These are phyloP conservation scores for Sorghum bicolor DNA, from an alignment of 176 grass and related monocot genomes.

Conservation along the genomic window Sorghum_bicolor_NCBIv3 NC_012870.2:4205501-4206000, in stretches of 20 bases:
- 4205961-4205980: background rate
- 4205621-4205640: conserved; percentile 29
- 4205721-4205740: conserved; percentile 13
- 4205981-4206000: background rate
- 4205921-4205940: background rate
- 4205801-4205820: background rate
- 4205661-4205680: conserved; percentile 3
- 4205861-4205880: background rate
- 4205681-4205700: conserved; percentile 25
- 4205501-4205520: conserved; percentile 22
- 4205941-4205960: background rate
- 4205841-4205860: background rate
- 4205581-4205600: conserved; percentile 1
- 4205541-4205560: conserved; percentile 11
- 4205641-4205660: conserved; percentile 13
- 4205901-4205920: background rate
- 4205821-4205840: background rate
- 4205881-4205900: background rate
- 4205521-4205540: conserved; percentile 43
- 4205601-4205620: conserved; percentile 24
- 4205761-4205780: conserved; percentile 17
- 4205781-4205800: background rate
- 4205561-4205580: background rate
- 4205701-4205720: conserved; percentile 26
- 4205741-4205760: background rate